These are phyloP conservation scores for Neurospora cerealis DNA, from an alignment of 495 filamentous ascomycete species.

Conservation along the genomic window DNA sequence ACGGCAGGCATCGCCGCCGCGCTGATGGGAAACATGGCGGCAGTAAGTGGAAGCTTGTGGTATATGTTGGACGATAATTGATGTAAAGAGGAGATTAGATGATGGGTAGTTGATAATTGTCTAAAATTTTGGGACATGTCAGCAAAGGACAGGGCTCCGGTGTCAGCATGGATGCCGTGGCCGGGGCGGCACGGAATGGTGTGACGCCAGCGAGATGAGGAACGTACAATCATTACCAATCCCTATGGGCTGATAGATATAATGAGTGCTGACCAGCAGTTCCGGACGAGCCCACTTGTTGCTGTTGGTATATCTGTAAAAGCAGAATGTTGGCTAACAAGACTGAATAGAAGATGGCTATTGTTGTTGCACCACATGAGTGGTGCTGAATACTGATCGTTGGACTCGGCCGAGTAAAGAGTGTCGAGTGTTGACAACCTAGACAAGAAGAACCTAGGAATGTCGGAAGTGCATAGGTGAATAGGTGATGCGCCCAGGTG, in stretches of 20 bases:
- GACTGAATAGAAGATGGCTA: background rate
- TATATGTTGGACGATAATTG: background rate
- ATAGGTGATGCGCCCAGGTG: too few species aligned
- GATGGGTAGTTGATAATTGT: background rate
- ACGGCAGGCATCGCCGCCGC: conserved; percentile 35
- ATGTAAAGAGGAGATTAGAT: background rate
- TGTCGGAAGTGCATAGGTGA: background rate
- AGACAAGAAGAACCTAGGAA: background rate
- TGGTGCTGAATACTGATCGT: background rate
- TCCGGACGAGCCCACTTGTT: background rate
- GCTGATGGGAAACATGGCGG: conserved; percentile 40
- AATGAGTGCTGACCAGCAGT: background rate
- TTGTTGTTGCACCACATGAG: background rate
- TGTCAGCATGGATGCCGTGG: background rate
- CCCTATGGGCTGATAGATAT: background rate
- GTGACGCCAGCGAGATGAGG: background rate
- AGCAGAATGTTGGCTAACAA: background rate
- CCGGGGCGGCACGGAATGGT: background rate
- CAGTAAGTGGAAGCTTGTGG: conserved; percentile 2
- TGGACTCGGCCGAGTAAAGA: background rate
- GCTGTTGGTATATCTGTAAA: background rate
- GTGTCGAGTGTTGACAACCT: background rate
- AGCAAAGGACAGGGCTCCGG: background rate
- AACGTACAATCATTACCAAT: background rate
- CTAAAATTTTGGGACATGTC: background rate